phyloP scores from a whole-genome alignment of 2,329 filamentous ascomycete species.

The Ceratocystis eucalypticola region DNA sequence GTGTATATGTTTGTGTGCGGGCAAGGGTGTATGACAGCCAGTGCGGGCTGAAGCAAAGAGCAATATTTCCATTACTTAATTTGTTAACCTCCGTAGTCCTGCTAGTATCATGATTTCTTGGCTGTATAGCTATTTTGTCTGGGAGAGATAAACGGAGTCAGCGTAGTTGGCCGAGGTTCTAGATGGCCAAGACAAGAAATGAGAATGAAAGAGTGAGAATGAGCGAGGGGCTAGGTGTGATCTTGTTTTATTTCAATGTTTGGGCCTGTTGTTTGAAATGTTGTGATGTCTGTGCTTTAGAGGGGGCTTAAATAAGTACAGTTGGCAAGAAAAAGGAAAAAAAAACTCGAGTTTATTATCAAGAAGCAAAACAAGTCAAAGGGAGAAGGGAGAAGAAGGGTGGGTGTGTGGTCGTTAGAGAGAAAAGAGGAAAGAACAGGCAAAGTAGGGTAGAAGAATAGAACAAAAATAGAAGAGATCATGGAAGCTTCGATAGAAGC shows the following conservation, averaged over 20 bases:
- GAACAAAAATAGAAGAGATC: neutral
- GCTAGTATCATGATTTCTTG: slow-evolving; percentile 8
- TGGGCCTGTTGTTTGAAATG: neutral
- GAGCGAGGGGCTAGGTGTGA: neutral
- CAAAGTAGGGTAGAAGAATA: neutral
- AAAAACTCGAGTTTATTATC: neutral
- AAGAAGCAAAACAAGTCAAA: too few species aligned
- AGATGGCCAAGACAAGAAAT: neutral
- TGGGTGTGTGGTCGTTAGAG: too few species aligned
- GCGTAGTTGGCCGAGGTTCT: neutral
- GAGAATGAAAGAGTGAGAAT: neutral
- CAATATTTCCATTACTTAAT: slow-evolving; percentile 3
- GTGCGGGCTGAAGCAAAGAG: neutral
- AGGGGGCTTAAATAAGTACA: neutral
- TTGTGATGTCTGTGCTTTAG: neutral
- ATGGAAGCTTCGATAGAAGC: neutral
- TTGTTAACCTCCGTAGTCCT: neutral
- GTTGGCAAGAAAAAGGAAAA: neutral
- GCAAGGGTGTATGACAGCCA: neutral
- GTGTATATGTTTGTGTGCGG: neutral
- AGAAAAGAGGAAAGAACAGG: neutral
- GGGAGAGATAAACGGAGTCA: neutral
- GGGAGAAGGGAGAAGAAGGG: too few species aligned
- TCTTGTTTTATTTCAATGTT: neutral
- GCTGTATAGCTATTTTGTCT: neutral